These are phyloP conservation scores for Sordariomycetes sp. DNA, from an alignment of 2,329 filamentous ascomycete genomes.

Conservation along the genomic window DNA sequence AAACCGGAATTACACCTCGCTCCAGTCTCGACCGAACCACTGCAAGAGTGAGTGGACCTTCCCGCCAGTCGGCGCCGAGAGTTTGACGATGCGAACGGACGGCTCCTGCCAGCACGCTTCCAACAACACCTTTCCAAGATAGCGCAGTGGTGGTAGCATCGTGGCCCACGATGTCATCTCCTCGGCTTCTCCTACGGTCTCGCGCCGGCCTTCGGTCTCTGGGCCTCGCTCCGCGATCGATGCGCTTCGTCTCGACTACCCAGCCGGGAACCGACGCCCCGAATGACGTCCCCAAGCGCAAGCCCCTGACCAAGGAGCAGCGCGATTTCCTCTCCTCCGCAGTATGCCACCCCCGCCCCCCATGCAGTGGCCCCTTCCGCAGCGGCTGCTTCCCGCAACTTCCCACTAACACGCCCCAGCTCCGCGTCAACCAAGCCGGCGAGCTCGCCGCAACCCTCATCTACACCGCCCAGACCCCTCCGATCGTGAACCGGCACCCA, in stretches of 20 bases:
- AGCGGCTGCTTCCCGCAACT: not conserved
- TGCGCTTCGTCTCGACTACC: slow-evolving; percentile 2
- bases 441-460: slow-evolving; percentile 95
- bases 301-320: slow-evolving; percentile 59
- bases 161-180: not conserved
- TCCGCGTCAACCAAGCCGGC: slow-evolving; percentile 94
- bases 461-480: slow-evolving; percentile 79
- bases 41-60: not conserved
- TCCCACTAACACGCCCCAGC: slow-evolving; percentile 26
- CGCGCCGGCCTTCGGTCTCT: not conserved
- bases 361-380: not conserved
- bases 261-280: slow-evolving; percentile 3
- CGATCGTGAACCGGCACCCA: slow-evolving; percentile 69
- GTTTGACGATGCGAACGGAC: not conserved
- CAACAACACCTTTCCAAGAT: not conserved
- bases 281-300: slow-evolving; percentile 28
- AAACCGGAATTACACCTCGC: not conserved
- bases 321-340: slow-evolving; percentile 66
- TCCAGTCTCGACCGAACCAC: slow-evolving; percentile 1
- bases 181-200: not conserved
- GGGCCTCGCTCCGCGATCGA: not conserved
- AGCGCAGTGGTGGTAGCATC: not conserved
- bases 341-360: slow-evolving; percentile 25
- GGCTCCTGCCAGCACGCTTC: not conserved
- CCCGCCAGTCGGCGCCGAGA: not conserved